phyloP scores from a whole-genome alignment of 768 basidiomycete species.

The Mycena metata region DNA sequence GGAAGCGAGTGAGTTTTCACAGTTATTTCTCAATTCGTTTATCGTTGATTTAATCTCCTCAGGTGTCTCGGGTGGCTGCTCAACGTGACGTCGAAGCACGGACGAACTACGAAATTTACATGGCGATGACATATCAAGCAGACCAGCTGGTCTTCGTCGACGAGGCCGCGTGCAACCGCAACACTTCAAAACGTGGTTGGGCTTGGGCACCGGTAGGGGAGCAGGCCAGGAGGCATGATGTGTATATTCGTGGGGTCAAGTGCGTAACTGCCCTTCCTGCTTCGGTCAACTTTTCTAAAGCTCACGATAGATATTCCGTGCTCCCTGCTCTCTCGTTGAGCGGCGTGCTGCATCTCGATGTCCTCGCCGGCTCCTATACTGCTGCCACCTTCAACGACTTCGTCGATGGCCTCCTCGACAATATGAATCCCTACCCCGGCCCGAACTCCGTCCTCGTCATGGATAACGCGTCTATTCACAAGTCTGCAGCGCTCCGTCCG shows the following conservation, averaged over 20 bases:
- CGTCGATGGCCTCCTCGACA: constrained; percentile 40
- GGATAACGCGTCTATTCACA: constrained; percentile 52
- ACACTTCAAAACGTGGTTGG: constrained; percentile 6
- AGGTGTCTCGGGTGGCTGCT: constrained; percentile 36
- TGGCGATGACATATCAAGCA: constrained; percentile 33
- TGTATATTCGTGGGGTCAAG: constrained; percentile 22
- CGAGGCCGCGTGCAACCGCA: constrained; percentile 34
- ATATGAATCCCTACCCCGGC: constrained; percentile 50
- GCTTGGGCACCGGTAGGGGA: constrained; percentile 11
- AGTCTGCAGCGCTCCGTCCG: constrained; percentile 39
- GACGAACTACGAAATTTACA: constrained; percentile 26
- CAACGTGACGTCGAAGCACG: constrained; percentile 36
- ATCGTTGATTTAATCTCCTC: background rate
- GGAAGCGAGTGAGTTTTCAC: constrained; percentile 17
- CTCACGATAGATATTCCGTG: constrained; percentile 47
- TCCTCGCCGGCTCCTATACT: constrained; percentile 14
- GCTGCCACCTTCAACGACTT: constrained; percentile 41
- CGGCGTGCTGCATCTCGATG: background rate
- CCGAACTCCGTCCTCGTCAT: constrained; percentile 49
- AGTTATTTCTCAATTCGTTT: background rate
- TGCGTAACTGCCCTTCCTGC: constrained; percentile 2
- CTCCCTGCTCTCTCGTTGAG: constrained; percentile 4
- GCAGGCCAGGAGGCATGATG: constrained; percentile 4
- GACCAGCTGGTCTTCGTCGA: constrained; percentile 51
- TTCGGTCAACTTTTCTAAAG: background rate